Base-by-base conservation (phyloP, 139 green algal species). In the Raphidocelis subcapitata region DNA sequence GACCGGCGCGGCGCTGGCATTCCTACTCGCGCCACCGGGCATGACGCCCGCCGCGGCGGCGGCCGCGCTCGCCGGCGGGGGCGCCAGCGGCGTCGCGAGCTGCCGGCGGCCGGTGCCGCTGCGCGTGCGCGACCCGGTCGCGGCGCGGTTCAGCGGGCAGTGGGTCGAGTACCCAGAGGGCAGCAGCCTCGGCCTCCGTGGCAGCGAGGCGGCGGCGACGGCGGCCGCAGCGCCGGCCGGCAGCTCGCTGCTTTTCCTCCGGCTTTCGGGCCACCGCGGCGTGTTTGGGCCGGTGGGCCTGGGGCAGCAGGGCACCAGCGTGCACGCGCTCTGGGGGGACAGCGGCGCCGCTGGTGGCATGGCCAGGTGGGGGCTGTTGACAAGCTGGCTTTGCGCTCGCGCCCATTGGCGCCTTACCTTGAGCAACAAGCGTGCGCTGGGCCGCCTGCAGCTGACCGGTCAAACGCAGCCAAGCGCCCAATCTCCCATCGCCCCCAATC, bases 231-330 rank as follows among this genome's bases (percentile, higher is more conserved):
- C n/a, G n/a, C n/a, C 41, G 8, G 41, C 8, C 41, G 41, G 41
- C 41, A 12, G 41, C 41, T 49, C 12, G 49, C 56, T 81, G 78
- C 72, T 87, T 18, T 84, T 74, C 37, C 60, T 87, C 23, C 76
- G 74, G 44, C 62, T 84, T 31, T 60, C 46, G 15, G 75, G 67
- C 20, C 79, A 87, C 64, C 52, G 51, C 1, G 56, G 66, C n/a
- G 28, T 79, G 1, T 79, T 72, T 3, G 77, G 78, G 10, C 76
- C 80, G 0, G 46, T 85, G 61, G 44, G 69, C 8, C 70, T 86
- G 15, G 64, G 75, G 57, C 60, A 71, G 64, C 66, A 44, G 33
- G 77, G 37, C 15, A 69, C 31, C 66, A 75, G 73, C 36, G 35
- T 60, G 23, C 55, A 73, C 32, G 60, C 2, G 32, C 52, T 79